Evolutionary conservation across 371 early-diverging fungal species (phyloP).

Genomic region (Mortierella sp.): DNA sequence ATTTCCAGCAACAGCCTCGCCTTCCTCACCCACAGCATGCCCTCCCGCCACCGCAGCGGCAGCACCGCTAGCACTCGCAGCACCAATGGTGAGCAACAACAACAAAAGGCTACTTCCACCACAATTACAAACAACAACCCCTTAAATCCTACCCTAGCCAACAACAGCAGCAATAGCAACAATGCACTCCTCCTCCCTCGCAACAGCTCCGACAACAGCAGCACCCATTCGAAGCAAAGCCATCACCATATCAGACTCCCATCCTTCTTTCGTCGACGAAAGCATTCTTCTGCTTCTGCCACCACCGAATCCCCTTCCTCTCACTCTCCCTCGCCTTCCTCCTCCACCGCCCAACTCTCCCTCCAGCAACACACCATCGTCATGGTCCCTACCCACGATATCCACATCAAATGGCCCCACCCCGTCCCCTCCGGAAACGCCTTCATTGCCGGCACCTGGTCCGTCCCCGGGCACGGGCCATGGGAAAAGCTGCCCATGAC

Average conservation of each 20-base stretch:
- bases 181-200: slow-evolving; percentile 16
- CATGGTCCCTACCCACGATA: slow-evolving; percentile 50
- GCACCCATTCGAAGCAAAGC: slow-evolving; percentile 18
- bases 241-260: slow-evolving; percentile 26
- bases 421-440: slow-evolving; percentile 44
- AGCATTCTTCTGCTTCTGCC: slow-evolving; percentile 19
- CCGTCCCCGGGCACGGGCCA: slow-evolving; percentile 54
- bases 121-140: neutral
- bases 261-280: slow-evolving; percentile 23
- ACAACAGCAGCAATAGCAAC: neutral
- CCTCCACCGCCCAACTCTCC: slow-evolving; percentile 1
- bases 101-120: neutral
- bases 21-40: neutral
- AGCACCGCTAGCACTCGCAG: slow-evolving; percentile 22
- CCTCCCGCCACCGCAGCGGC: slow-evolving; percentile 26
- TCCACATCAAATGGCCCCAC: slow-evolving; percentile 49
- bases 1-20: neutral
- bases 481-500: slow-evolving; percentile 54
- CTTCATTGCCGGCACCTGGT: slow-evolving; percentile 52
- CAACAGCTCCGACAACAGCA: slow-evolving; percentile 26
- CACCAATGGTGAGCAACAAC: neutral
- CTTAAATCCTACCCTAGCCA: neutral
- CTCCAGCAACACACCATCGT: slow-evolving; percentile 36
- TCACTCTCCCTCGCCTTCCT: slow-evolving; percentile 17
- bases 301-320: slow-evolving; percentile 21